Percentiles rank a stretch among this genome's conserved stretches.
Conservation (phyloP, 768 basidiomycete genomes). For the Termitomyces sp. region DNA sequence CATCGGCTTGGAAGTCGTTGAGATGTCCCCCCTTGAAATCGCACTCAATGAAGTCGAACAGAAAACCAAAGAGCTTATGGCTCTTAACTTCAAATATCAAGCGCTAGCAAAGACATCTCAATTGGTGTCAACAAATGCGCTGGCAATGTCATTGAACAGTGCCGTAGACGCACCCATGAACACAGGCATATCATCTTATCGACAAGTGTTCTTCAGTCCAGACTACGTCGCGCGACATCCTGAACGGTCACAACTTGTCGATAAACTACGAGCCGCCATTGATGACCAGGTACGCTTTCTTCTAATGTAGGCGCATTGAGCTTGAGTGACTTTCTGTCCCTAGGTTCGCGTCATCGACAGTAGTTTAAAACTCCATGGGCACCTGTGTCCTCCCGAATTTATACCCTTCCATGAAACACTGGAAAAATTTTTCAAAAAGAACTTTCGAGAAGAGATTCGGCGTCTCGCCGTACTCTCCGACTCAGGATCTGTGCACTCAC, state of each 20-base stretch:
- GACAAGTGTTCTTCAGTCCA: conserved; percentile 68
- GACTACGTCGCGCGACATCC: conserved; percentile 66
- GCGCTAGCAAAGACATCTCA: conserved; percentile 76
- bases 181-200: conserved; percentile 74
- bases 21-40: conserved; percentile 82
- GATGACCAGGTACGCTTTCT: conserved; percentile 68
- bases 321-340: neutral
- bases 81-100: conserved; percentile 65
- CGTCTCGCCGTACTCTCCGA: conserved; percentile 57
- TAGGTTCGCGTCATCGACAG: conserved; percentile 78
- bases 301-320: neutral
- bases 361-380: conserved; percentile 79
- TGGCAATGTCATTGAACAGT: conserved; percentile 83
- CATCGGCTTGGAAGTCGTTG: conserved; percentile 58
- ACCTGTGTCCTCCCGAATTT: conserved; percentile 83
- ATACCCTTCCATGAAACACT: conserved; percentile 89
- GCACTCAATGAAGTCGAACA: conserved; percentile 78
- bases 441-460: conserved; percentile 78
- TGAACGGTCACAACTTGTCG: conserved; percentile 64
- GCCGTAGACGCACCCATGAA: conserved; percentile 81
- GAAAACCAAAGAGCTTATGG: conserved; percentile 73
- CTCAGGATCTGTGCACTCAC: conserved; percentile 34
- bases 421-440: conserved; percentile 79
- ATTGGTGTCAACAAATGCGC: conserved; percentile 66
- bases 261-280: conserved; percentile 67